phyloP scores from a whole-genome alignment of 2,329 filamentous ascomycete species.

The Colletotrichum paranaense region DNA sequence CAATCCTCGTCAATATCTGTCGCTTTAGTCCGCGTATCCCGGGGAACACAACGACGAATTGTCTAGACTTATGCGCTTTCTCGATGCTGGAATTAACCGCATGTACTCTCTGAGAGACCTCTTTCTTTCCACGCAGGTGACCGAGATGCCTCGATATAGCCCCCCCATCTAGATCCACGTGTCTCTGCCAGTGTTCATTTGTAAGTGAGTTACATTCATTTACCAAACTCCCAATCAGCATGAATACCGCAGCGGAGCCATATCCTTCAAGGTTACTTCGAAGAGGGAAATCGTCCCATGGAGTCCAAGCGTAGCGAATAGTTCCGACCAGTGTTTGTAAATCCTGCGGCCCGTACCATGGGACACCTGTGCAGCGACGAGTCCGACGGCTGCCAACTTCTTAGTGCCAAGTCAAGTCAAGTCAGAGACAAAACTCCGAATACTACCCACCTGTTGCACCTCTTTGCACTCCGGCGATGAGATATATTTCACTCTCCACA shows the following conservation, averaged over 20 bases:
- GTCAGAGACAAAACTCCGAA: neutral
- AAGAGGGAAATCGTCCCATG: slow-evolving; percentile 1
- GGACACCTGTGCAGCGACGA: neutral
- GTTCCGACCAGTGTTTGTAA: neutral
- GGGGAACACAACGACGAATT: neutral
- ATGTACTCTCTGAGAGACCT: neutral
- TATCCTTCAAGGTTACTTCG: neutral
- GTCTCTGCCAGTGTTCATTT: neutral
- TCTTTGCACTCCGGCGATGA: neutral
- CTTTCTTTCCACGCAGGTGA: neutral
- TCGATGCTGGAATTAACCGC: neutral
- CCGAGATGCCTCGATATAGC: neutral
- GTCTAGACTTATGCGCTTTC: neutral
- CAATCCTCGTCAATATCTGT: slow-evolving; percentile 7
- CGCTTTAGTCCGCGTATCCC: neutral
- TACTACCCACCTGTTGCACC: neutral
- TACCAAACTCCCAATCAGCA: neutral
- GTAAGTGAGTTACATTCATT: slow-evolving; percentile 11
- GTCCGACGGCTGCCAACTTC: neutral
- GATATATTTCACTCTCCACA: neutral
- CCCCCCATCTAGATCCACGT: neutral
- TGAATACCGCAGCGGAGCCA: neutral
- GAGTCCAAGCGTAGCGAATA: neutral
- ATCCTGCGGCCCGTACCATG: slow-evolving; percentile 15
- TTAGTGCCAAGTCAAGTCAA: slow-evolving; percentile 1